phyloP scores from a whole-genome alignment of 805 yeast genomes.

The Hanseniaspora guilliermondii region DNA sequence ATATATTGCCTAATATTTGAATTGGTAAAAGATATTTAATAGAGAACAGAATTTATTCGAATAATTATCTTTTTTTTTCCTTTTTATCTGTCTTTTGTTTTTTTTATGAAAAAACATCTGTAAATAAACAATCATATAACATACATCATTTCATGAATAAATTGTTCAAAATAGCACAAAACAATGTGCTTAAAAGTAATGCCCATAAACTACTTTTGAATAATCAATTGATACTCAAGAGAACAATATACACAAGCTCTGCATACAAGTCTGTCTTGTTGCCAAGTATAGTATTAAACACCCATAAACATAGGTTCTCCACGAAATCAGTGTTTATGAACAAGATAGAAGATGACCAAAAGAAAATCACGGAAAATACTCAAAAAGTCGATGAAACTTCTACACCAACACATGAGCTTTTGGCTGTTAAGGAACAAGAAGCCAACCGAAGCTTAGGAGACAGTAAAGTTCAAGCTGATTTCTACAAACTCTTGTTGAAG shows the following conservation, averaged over 20 bases:
- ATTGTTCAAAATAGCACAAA: not conserved
- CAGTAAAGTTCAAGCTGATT: conserved; percentile 66
- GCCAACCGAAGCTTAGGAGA: conserved; percentile 69
- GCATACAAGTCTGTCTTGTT: not conserved
- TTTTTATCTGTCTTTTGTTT: not conserved
- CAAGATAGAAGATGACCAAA: not conserved
- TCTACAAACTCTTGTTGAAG: conserved; percentile 60
- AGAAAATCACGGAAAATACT: not conserved
- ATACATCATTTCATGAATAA: not conserved
- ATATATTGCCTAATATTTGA: no score
- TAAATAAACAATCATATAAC: not conserved
- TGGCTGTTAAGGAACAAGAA: conserved; percentile 62
- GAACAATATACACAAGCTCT: not conserved
- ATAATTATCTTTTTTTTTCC: no score
- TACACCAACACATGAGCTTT: conserved; percentile 27
- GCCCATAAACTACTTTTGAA: not conserved
- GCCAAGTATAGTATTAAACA: not conserved
- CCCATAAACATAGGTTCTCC: not conserved
- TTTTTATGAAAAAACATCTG: not conserved
- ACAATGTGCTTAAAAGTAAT: not conserved
- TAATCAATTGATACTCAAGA: not conserved
- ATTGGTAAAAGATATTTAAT: no score
- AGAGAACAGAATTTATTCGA: no score
- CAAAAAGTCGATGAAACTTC: not conserved
- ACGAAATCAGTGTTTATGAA: not conserved